A percentile compares a stretch with the other conserved stretches of the same genome.
Conservation (phyloP, 306 rosid species). For the Cicer yamashitae region DNA sequence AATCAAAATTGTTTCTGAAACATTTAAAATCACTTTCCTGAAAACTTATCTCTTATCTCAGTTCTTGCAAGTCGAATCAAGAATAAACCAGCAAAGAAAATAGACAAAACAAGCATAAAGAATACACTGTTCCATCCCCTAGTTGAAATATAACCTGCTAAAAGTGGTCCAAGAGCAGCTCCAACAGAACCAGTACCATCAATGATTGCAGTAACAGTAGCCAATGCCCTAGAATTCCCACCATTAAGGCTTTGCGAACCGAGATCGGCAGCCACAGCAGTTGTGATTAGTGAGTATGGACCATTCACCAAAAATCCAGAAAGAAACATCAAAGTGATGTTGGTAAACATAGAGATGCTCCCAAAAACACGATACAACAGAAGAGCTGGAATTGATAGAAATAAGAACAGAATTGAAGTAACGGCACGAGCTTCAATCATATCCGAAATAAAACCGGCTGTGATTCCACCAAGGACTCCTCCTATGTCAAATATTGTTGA, state of each 20-base stretch:
- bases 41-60: slow-evolving; percentile 66
- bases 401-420: slow-evolving; percentile 74
- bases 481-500: slow-evolving; percentile 89
- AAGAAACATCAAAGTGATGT: slow-evolving; percentile 72
- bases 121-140: slow-evolving; percentile 90
- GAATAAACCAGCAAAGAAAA: slow-evolving; percentile 65
- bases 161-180: slow-evolving; percentile 87
- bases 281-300: slow-evolving; percentile 87
- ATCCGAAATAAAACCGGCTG: slow-evolving; percentile 88
- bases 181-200: slow-evolving; percentile 95
- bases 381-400: slow-evolving; percentile 81
- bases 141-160: slow-evolving; percentile 78
- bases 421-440: slow-evolving; percentile 84
- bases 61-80: slow-evolving; percentile 67
- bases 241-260: slow-evolving; percentile 62
- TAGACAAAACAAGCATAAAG: slow-evolving; percentile 72
- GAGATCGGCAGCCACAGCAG: slow-evolving; percentile 95
- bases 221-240: slow-evolving; percentile 71
- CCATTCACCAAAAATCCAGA: slow-evolving; percentile 64
- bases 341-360: slow-evolving; percentile 71
- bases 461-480: slow-evolving; percentile 84
- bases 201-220: slow-evolving; percentile 88
- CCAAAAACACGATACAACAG: slow-evolving; percentile 74
- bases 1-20: slow-evolving; percentile 36
- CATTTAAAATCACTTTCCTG: slow-evolving; percentile 55